Evolutionary conservation across 2,329 filamentous ascomycete species (phyloP), one percentile per base, ranked within the genome.

Genomic region (Colletotrichum eremochloae): DNA sequence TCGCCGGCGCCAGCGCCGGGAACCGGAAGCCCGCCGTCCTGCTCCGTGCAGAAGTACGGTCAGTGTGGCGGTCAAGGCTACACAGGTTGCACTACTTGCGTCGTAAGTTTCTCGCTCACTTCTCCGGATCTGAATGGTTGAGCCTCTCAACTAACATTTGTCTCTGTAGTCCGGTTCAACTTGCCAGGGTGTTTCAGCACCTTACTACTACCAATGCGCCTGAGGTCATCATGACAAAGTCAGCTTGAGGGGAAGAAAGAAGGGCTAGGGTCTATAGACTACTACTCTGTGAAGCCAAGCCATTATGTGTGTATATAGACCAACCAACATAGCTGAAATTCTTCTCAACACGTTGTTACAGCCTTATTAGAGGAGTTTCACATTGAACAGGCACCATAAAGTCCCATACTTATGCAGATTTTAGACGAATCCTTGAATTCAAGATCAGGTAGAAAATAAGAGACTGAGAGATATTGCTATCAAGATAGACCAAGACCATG

Each of bases 41-140:
- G 83, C 71, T 72, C 78, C 3, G 81, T 82, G 50, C 74, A 73
- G 0, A 78, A 75, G 64, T 84, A 78, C 46, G 78, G 79, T 63
- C 83, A 85, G 70, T 84, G 83, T 58, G 82, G 83, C 31, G 83
- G 83, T 0, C 77, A 77, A 18, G 82, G 81, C 0, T 85, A 82
- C 61, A 82, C 80, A 0, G 83, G 83, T 1, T 85, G 83, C 78
- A 84, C 82, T 1, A 77, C 73, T 12, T 85, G 83, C 58, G 81
- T 77, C 48, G 81, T 81, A 75, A 80, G 81, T 57, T 14, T 1
- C 20, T 9, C n/a, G 20, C 29, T 31, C 20, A 14, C 9, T 42
- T 12, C 56, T 20, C 44, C 2, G 1, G 42, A 2, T 15, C 4
- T 48, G 11, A 2, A 14, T n/a, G 20, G 18, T 36, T 2, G 8